A percentile compares a stretch with the other conserved stretches of the same genome.
phyloP scores from a whole-genome alignment of 2,329 filamentous ascomycete genomes.

The Fusarium haematococcum region DNA sequence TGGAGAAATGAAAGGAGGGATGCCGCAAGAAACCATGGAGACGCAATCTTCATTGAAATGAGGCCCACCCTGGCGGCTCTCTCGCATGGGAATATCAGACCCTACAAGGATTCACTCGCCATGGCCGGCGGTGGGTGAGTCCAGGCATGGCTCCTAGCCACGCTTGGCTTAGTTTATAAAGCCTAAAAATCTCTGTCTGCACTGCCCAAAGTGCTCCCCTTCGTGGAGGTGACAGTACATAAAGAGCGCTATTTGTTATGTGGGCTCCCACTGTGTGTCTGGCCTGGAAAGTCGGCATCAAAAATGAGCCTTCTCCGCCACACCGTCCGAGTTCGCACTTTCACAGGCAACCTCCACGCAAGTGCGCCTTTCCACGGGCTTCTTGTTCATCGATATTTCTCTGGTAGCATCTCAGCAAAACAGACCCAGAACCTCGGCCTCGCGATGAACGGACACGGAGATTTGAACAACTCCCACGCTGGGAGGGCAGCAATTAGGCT shows the following conservation, averaged over 20 bases:
- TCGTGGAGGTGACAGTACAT: not conserved
- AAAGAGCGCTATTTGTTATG: not conserved
- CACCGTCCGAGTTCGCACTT: not conserved
- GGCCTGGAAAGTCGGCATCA: not conserved
- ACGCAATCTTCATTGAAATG: not conserved
- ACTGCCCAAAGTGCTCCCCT: not conserved
- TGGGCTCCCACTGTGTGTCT: not conserved
- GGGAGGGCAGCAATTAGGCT: constrained; percentile 33
- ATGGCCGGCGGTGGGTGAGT: not conserved
- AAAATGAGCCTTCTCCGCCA: not conserved
- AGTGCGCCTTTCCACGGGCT: not conserved
- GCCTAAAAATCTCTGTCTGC: constrained; percentile 1
- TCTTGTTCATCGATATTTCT: not conserved
- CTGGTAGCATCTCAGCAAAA: not conserved
- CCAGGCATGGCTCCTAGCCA: not conserved
- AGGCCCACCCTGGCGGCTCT: not conserved
- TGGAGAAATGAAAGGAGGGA: not conserved
- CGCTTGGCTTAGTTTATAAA: not conserved
- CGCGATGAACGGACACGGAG: constrained; percentile 44
- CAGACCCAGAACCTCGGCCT: not conserved
- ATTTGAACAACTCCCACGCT: constrained; percentile 50
- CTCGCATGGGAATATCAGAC: not conserved
- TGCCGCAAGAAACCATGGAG: not conserved
- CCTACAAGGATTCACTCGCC: not conserved
- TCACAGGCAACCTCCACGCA: not conserved